Conservation (phyloP, 345 rosid genomes). For the Salix arbutifolia region DNA sequence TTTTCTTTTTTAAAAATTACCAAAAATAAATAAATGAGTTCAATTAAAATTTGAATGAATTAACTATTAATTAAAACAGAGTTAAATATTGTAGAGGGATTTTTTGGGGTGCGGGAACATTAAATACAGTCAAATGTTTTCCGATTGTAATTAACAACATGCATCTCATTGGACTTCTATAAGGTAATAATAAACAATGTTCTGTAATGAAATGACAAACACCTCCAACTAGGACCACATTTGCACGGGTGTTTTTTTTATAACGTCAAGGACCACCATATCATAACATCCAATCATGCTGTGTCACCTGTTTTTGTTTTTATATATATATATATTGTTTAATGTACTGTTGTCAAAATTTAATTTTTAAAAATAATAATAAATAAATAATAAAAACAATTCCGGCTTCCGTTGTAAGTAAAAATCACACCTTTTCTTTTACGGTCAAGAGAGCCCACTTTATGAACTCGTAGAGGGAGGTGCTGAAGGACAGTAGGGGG, state of each 20-base stretch:
- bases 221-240: background rate
- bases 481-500: background rate
- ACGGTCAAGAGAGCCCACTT: too few species aligned
- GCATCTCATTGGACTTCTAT: constrained; percentile 4
- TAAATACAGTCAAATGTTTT: background rate
- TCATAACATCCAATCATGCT: background rate
- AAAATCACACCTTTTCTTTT: too few species aligned
- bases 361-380: too few species aligned
- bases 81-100: background rate
- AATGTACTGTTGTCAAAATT: too few species aligned
- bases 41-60: constrained; percentile 4
- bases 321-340: too few species aligned
- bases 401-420: too few species aligned
- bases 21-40: background rate
- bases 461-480: constrained; percentile 7
- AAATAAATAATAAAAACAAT: too few species aligned
- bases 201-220: background rate
- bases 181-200: too few species aligned
- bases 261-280: background rate
- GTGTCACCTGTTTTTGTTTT: too few species aligned
- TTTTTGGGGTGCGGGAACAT: constrained; percentile 22
- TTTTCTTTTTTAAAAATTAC: background rate
- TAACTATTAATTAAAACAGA: background rate
- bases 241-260: background rate
- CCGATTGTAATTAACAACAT: constrained; percentile 8